Evolutionary conservation across 2,329 filamentous ascomycete species (phyloP).

Genomic region (Trichoderma atrobrunneum): DNA sequence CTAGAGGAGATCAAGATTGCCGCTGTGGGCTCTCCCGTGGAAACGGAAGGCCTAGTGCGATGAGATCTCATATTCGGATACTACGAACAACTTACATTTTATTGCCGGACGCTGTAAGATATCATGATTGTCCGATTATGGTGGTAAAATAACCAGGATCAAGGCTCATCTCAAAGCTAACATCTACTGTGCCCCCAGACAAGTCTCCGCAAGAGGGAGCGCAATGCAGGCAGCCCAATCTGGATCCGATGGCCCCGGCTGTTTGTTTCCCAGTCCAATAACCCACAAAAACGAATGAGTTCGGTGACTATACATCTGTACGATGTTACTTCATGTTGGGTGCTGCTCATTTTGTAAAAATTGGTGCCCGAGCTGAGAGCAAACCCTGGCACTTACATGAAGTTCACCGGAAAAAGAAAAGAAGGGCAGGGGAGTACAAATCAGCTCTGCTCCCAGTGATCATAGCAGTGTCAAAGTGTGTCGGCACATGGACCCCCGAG

Average conservation of each 20-base stretch:
- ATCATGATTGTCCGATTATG: not conserved
- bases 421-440: not conserved
- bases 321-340: not conserved
- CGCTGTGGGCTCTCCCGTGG: not conserved
- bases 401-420: not conserved
- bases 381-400: not conserved
- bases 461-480: too few relatives aligned
- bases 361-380: not conserved
- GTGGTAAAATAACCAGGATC: not conserved
- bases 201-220: not conserved
- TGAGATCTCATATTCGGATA: not conserved
- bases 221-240: not conserved
- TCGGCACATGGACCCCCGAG: too few relatives aligned
- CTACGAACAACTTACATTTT: not conserved
- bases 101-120: not conserved
- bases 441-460: too few relatives aligned
- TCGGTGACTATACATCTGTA: not conserved
- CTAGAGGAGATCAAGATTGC: not conserved
- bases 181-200: not conserved
- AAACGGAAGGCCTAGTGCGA: not conserved
- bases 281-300: accelerated
- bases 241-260: accelerated
- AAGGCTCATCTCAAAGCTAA: not conserved
- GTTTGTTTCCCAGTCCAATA: not conserved
- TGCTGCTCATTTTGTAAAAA: not conserved